Percentiles rank a stretch among this genome's conserved stretches.
phyloP scores from a whole-genome alignment of 2,329 filamentous ascomycete genomes.

The Exophiala sp. region DNA sequence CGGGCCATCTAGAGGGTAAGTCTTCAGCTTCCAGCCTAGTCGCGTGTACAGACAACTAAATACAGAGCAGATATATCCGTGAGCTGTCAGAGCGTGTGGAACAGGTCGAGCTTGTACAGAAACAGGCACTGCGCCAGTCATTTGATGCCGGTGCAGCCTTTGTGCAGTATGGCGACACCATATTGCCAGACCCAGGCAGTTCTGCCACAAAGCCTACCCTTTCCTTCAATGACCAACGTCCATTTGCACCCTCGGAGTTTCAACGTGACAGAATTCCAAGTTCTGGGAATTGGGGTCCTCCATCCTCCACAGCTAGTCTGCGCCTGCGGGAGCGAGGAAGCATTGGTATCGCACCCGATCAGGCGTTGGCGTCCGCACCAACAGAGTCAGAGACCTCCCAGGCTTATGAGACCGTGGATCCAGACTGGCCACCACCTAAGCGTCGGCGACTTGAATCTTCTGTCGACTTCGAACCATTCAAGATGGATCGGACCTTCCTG shows the following conservation, averaged over 20 bases:
- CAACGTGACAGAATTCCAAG: conserved; percentile 23
- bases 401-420: conserved; percentile 3
- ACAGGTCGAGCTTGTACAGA: conserved; percentile 71
- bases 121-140: conserved; percentile 40
- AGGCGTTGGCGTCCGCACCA: conserved; percentile 7
- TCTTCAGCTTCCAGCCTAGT: background rate
- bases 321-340: conserved; percentile 20
- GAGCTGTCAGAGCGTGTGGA: conserved; percentile 81
- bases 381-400: conserved; percentile 1
- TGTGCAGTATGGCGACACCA: conserved; percentile 36
- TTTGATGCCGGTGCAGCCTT: conserved; percentile 18
- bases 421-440: conserved; percentile 16
- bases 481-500: conserved; percentile 7
- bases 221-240: conserved; percentile 39
- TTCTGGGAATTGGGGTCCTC: conserved; percentile 17
- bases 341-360: conserved; percentile 28
- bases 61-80: conserved; percentile 67
- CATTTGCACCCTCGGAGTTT: conserved; percentile 25
- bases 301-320: conserved; percentile 1
- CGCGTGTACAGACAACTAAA: conserved; percentile 1
- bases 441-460: conserved; percentile 13
- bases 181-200: conserved; percentile 43
- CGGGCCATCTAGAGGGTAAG: conserved; percentile 79
- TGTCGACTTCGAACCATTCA: conserved; percentile 6
- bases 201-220: conserved; percentile 43